Conservation (phyloP, 2,329 filamentous ascomycete genomes). For the Ceratocystis papillata region DNA sequence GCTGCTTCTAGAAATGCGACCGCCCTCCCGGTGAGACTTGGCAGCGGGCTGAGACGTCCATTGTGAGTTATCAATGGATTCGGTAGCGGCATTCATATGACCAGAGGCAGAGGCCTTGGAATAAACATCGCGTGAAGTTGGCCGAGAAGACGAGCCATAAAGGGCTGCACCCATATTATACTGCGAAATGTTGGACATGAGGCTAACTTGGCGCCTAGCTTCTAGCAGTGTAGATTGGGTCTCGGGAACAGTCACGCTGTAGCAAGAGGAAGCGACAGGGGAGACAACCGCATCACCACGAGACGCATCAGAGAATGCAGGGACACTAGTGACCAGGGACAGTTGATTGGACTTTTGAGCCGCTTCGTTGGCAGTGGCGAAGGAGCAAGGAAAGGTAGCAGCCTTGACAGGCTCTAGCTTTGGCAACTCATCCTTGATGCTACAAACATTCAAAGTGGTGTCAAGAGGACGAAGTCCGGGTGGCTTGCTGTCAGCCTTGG, state of each 20-base stretch:
- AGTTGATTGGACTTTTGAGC: background rate
- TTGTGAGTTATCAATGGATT: conserved; percentile 2
- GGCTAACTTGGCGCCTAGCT: conserved; percentile 23
- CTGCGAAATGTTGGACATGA: conserved; percentile 24
- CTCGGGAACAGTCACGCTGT: conserved; percentile 24
- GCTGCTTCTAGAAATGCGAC: conserved; percentile 22
- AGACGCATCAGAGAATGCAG: conserved; percentile 5
- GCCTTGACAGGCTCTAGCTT: conserved; percentile 2
- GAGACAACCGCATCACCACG: conserved; percentile 20
- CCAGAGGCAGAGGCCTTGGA: conserved; percentile 3
- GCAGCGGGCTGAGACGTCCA: background rate
- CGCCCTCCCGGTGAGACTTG: conserved; percentile 10
- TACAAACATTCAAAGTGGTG: conserved; percentile 17
- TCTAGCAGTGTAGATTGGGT: conserved; percentile 22
- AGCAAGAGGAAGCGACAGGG: conserved; percentile 22
- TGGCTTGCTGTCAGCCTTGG: conserved; percentile 18
- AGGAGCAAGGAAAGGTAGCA: background rate
- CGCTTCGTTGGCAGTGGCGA: background rate
- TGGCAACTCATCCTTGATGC: conserved; percentile 5
- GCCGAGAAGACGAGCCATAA: conserved; percentile 19
- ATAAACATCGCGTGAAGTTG: conserved; percentile 16
- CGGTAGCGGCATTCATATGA: background rate
- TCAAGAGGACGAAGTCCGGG: conserved; percentile 19
- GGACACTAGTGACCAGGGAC: conserved; percentile 6
- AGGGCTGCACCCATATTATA: conserved; percentile 22